phyloP scores from a whole-genome alignment of 805 yeast genomes.

The Alloascoidea hylecoeti region DNA sequence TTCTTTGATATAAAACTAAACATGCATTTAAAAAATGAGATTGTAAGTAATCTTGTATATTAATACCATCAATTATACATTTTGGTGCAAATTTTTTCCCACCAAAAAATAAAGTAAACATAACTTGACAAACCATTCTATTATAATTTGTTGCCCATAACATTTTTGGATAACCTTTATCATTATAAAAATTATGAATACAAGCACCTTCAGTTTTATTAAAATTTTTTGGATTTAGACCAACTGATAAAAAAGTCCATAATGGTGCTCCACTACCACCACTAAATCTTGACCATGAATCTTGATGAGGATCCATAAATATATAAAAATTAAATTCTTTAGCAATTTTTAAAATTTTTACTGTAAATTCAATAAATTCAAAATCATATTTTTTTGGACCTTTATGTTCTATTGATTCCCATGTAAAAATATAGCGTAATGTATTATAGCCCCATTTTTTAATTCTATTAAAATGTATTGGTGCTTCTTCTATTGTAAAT shows the following conservation, averaged over 20 bases:
- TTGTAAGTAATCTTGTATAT: slow-evolving; percentile 72
- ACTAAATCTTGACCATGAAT: slow-evolving; percentile 78
- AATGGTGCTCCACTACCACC: slow-evolving; percentile 94
- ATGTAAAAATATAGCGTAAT: slow-evolving; percentile 62
- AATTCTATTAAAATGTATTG: slow-evolving; percentile 50
- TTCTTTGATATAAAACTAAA: slow-evolving; percentile 25
- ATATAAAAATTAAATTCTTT: slow-evolving; percentile 56
- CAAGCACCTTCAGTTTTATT: slow-evolving; percentile 65
- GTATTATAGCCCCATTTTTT: slow-evolving; percentile 75
- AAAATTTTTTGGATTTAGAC: slow-evolving; percentile 68
- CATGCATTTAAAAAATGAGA: slow-evolving; percentile 42
- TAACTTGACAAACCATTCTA: slow-evolving; percentile 59
- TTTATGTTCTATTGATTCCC: slow-evolving; percentile 87
- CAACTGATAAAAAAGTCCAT: slow-evolving; percentile 88
- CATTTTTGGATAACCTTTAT: slow-evolving; percentile 62
- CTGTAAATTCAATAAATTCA: slow-evolving; percentile 58
- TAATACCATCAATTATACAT: slow-evolving; percentile 51
- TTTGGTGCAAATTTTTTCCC: slow-evolving; percentile 71
- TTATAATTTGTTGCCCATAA: slow-evolving; percentile 84
- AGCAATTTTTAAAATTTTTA: slow-evolving; percentile 43
- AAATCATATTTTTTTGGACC: slow-evolving; percentile 81
- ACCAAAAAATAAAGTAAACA: slow-evolving; percentile 79
- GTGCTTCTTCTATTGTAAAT: slow-evolving; percentile 62
- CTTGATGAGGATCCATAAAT: slow-evolving; percentile 84
- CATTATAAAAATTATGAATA: slow-evolving; percentile 43